Conservation (phyloP, 768 basidiomycete species). For the Russula brevipes region DNA sequence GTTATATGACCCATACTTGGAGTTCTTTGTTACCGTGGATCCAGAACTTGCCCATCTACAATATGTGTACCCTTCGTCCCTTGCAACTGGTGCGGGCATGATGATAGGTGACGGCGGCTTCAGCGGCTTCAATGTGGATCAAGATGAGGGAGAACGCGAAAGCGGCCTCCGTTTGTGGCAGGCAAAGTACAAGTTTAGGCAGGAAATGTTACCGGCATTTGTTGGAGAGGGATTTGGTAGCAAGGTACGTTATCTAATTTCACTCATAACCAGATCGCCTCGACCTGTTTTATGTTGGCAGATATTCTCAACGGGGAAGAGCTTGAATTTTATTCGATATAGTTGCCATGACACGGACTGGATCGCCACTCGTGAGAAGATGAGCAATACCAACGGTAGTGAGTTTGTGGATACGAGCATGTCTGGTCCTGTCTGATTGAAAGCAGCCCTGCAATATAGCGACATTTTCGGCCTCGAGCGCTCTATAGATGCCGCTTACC, state of each 20-base stretch:
- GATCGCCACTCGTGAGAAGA: constrained; percentile 88
- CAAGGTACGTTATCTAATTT: constrained; percentile 52
- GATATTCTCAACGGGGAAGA: constrained; percentile 99
- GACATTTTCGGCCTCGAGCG: constrained; percentile 93
- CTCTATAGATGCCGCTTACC: constrained; percentile 92
- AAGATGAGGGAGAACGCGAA: constrained; percentile 56
- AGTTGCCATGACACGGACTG: constrained; percentile 96
- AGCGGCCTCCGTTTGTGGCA: constrained; percentile 86
- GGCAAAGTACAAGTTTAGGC: constrained; percentile 83
- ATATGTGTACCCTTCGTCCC: constrained; percentile 61
- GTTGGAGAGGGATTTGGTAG: constrained; percentile 91
- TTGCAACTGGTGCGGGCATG: constrained; percentile 46
- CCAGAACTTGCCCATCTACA: constrained; percentile 69
- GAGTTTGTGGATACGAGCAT: constrained; percentile 33
- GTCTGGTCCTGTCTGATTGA: constrained; percentile 14
- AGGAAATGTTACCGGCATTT: constrained; percentile 93
- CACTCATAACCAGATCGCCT: not conserved
- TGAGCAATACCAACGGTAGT: constrained; percentile 86
- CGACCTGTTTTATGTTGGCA: constrained; percentile 31
- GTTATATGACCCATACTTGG: constrained; percentile 88
- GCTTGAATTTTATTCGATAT: constrained; percentile 96
- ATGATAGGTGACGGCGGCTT: constrained; percentile 60
- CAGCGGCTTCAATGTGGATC: constrained; percentile 47
- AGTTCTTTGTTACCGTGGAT: constrained; percentile 93
- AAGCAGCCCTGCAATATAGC: constrained; percentile 80